A percentile compares a stretch with the other conserved stretches of the same genome.
Conservation (phyloP, 2,329 filamentous ascomycete genomes). For the Penicillium palitans region DNA sequence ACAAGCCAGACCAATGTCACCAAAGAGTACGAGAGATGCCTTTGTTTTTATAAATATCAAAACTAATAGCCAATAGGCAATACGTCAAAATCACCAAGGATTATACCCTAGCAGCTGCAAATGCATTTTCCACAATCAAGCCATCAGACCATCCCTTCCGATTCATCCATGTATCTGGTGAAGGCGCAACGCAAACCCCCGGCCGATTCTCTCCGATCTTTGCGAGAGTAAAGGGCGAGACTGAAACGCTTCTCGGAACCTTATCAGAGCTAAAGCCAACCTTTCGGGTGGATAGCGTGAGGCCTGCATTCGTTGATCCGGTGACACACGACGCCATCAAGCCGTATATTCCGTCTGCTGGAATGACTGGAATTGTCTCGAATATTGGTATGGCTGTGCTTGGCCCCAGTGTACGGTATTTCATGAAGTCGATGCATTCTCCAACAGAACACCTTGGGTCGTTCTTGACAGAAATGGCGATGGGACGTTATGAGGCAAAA, state of each 20-base stretch:
- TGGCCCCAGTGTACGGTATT: conserved; percentile 20
- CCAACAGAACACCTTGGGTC: conserved; percentile 52
- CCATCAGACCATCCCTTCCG: conserved; percentile 54
- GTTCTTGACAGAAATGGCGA: conserved; percentile 52
- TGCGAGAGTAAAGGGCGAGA: conserved; percentile 66
- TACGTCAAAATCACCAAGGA: conserved; percentile 69
- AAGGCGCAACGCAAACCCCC: conserved; percentile 45
- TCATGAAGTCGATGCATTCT: conserved; percentile 27
- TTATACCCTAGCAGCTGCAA: conserved; percentile 64
- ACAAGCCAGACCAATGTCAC: conserved; percentile 61
- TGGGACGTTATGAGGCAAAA: conserved; percentile 14
- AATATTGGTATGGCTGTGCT: conserved; percentile 26
- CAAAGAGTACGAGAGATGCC: conserved; percentile 52
- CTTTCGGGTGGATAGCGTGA: conserved; percentile 58
- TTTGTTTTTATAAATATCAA: too few species aligned
- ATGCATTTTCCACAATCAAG: conserved; percentile 57
- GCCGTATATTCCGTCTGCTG: conserved; percentile 34
- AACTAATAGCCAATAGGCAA: conserved; percentile 43
- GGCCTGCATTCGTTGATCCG: conserved; percentile 62
- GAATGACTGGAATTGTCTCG: conserved; percentile 27
- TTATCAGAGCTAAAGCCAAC: conserved; percentile 46
- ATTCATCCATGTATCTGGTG: conserved; percentile 70
- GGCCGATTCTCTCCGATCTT: conserved; percentile 59
- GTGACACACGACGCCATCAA: conserved; percentile 37
- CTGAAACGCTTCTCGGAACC: conserved; percentile 60